Base-by-base conservation (phyloP, 2,329 filamentous ascomycete species). In the Aspergillus quadricinctus region DNA sequence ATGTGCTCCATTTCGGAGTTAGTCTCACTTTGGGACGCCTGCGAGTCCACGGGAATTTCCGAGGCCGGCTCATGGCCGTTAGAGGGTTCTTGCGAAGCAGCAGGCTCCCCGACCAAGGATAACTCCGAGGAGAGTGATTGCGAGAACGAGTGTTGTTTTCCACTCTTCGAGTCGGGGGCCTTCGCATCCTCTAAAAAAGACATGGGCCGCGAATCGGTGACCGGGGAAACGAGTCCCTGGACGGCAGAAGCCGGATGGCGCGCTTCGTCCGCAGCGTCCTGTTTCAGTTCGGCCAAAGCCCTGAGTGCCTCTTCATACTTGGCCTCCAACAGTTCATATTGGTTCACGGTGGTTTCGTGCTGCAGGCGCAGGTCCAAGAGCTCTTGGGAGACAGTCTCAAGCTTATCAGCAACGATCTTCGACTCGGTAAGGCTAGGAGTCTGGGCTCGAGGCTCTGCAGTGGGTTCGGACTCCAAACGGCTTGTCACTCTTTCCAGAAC, bases 51-150 rank as follows among this genome's bases (percentile, higher is more conserved):
- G n/a, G 63, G 64, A 19, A 63, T 68, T 48, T 64, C 61, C 54
- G 60, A 59, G 50, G 61, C 67, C 11, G 66, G 56, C 14, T 65
- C 61, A 62, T 86, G 86, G 57, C 79, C 78, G 69, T 87, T 83
- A 63, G 84, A 86, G 50, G 82, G 81, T 64, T 87, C 85, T 61
- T 80, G 80, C 61, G 85, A 87, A 66, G 81, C 80, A 65, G 85
- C 84, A 70, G 88, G 90, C 69, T 89, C 89, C 83, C 88, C 85
- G 80, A 85, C 90, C 73, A 88, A 96, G 69, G 90, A 96, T 72
- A 96, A 83, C 78, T 97, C 94, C 77, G 91, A 94, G 64, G 91
- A 97, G 65, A 97, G 88, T 69, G 92, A 96, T 74, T 88, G 91
- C 78, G 91, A 92, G 69, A 89, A 92, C 75, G 89, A 90, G 69